Base-by-base conservation (phyloP, 1,284 basidiomycete species). In the Malassezia nana region DNA sequence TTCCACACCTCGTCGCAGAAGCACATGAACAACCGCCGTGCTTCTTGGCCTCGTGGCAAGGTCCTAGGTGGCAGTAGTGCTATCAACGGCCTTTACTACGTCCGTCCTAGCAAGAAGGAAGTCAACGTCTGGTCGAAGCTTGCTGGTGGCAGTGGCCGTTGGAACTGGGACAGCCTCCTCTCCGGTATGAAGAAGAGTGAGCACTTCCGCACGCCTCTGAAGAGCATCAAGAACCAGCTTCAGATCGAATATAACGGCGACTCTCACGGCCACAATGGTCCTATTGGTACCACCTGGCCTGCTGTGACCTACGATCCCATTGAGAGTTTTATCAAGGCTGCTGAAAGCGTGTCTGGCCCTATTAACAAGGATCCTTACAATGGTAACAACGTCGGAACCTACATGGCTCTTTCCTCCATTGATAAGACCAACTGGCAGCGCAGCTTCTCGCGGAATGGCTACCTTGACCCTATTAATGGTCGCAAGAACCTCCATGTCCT, bases 61-160 rank as follows among this genome's bases (percentile, higher is more conserved):
- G 75, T 68, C 0, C 64, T 79, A 5, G 79, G 79, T 6, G 79
- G 79, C 0, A 75, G 74, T 0, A 76, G 76, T 6, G 74, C 75
- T 10, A 77, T 80, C 53, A 81, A 80, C 57, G 71, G 63, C 35
- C 46, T 67, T 39, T 67, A 67, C 58, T 65, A 67, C 24, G 65
- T 67, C 13, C 58, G 60, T 6, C 65, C 28, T 67, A 76, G 67
- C 50, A 76, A 43, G 46, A 46, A 41, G 32, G 63, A 67, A 31
- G 58, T 62, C 28, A 57, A 67, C 32, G 52, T 58, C 10, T 67
- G 63, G 67, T 64, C 55, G 7, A 39, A 57, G 20, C 52, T 66
- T 9, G 57, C 58, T 7, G 59, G 59, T 16, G 63, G 63, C 33
- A 45, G 31, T 9, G 60, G 49, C 41, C 32, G 57, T 30, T 69